These are phyloP conservation scores for Houttuynia cordata DNA, from an alignment of 164 flowering plant genomes.

Conservation along the genomic window DNA sequence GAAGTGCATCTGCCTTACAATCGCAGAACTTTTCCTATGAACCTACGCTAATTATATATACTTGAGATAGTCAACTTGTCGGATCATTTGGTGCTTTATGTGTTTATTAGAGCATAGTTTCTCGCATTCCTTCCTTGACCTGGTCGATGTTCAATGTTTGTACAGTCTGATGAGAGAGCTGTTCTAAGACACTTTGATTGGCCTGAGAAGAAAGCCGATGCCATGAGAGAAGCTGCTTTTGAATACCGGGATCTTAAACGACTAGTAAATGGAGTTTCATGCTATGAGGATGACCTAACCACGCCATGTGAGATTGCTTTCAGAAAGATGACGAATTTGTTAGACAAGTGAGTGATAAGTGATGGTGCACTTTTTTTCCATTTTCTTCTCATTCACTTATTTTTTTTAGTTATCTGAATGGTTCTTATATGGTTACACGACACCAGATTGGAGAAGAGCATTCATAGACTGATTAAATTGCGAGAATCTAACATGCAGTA, in stretches of 20 bases:
- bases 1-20: no score
- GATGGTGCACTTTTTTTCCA: neutral
- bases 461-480: slow-evolving; percentile 34
- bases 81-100: no score
- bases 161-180: slow-evolving; percentile 66
- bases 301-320: slow-evolving; percentile 38
- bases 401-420: neutral
- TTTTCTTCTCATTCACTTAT: no score
- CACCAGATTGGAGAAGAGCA: slow-evolving; percentile 48
- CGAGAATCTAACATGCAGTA: slow-evolving; percentile 32
- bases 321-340: slow-evolving; percentile 49
- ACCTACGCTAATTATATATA: no score
- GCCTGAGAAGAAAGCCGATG: slow-evolving; percentile 75
- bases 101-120: neutral
- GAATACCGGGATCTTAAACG: slow-evolving; percentile 54
- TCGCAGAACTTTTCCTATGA: no score
- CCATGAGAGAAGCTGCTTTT: slow-evolving; percentile 63
- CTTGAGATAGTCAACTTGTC: neutral
- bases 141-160: neutral
- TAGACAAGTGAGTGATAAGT: slow-evolving; percentile 41
- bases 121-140: neutral
- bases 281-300: slow-evolving; percentile 29
- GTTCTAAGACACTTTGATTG: slow-evolving; percentile 66
- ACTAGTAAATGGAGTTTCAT: slow-evolving; percentile 39
- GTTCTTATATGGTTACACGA: slow-evolving; percentile 2